Evolutionary conservation across 805 yeast genomes (phyloP).

Genomic region (Yarrowia bubula): DNA sequence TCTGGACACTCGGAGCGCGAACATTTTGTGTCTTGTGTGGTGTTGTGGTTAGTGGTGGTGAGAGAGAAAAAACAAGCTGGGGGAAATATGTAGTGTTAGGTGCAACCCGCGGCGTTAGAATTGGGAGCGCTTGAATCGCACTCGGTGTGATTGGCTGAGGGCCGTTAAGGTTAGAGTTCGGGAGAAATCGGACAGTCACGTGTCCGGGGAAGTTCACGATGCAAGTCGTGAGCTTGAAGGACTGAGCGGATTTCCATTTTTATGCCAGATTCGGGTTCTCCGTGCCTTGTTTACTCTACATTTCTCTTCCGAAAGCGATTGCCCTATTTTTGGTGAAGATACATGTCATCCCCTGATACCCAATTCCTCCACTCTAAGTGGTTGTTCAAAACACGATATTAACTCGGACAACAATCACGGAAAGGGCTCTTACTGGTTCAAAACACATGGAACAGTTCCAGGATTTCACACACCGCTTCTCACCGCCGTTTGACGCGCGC

Average conservation of each 20-base stretch:
- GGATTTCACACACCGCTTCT: neutral
- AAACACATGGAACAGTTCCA: neutral
- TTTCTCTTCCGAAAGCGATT: neutral
- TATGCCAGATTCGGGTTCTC: no score
- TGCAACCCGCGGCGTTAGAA: neutral
- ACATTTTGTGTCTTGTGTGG: neutral
- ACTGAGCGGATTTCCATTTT: neutral
- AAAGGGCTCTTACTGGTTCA: no score
- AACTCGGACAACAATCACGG: neutral
- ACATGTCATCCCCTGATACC: neutral
- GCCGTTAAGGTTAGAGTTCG: slow-evolving; percentile 15
- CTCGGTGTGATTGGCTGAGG: slow-evolving; percentile 1
- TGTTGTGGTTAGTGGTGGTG: slow-evolving; percentile 1
- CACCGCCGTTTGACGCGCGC: neutral
- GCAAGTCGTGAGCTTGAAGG: neutral
- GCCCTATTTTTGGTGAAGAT: neutral
- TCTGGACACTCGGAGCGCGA: slow-evolving; percentile 26
- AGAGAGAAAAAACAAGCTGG: slow-evolving; percentile 17
- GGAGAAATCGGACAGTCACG: slow-evolving; percentile 21
- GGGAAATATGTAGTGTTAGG: slow-evolving; percentile 10
- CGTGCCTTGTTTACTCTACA: neutral
- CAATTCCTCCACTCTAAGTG: slow-evolving; percentile 13
- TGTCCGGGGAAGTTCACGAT: slow-evolving; percentile 5
- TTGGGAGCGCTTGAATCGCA: slow-evolving; percentile 16
- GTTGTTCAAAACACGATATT: neutral